Evolutionary conservation across 2,329 filamentous ascomycete genomes (phyloP).

Genomic region (Fusarium sp.): DNA sequence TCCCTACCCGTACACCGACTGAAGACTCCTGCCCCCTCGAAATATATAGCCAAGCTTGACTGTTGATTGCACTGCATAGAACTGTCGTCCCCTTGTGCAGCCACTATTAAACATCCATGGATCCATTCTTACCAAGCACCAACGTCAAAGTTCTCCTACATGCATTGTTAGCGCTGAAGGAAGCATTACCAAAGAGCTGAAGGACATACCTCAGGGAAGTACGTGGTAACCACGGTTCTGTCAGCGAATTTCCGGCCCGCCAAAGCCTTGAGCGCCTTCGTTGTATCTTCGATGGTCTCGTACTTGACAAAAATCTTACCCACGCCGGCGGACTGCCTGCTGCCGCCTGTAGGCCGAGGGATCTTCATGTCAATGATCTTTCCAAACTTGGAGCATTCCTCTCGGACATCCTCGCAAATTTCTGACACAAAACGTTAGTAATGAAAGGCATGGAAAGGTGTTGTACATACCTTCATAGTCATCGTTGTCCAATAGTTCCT

Average conservation of each 20-base stretch:
- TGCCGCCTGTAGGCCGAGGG: slow-evolving; percentile 84
- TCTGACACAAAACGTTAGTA: slow-evolving; percentile 67
- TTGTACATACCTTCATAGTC: slow-evolving; percentile 85
- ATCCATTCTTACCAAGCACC: slow-evolving; percentile 75
- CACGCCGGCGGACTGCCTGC: slow-evolving; percentile 86
- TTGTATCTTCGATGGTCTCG: slow-evolving; percentile 79
- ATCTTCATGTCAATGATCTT: slow-evolving; percentile 90
- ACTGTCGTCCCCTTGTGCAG: neutral
- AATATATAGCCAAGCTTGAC: slow-evolving; percentile 31
- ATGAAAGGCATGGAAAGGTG: neutral
- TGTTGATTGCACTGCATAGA: slow-evolving; percentile 12
- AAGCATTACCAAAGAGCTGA: neutral
- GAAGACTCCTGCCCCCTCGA: slow-evolving; percentile 30
- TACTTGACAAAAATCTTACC: slow-evolving; percentile 99
- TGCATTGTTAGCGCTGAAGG: slow-evolving; percentile 45
- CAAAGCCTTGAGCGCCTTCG: slow-evolving; percentile 87
- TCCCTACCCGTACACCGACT: slow-evolving; percentile 34
- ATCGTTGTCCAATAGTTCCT: slow-evolving; percentile 92
- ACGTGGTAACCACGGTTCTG: slow-evolving; percentile 94
- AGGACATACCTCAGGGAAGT: slow-evolving; percentile 84
- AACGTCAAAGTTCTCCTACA: slow-evolving; percentile 92
- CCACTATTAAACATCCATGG: slow-evolving; percentile 16
- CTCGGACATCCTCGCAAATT: slow-evolving; percentile 93
- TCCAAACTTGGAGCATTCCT: slow-evolving; percentile 94
- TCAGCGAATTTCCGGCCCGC: slow-evolving; percentile 97